These are phyloP conservation scores for Cordyceps javanica DNA, from an alignment of 2,329 filamentous ascomycete species.

Conservation along the genomic window DNA sequence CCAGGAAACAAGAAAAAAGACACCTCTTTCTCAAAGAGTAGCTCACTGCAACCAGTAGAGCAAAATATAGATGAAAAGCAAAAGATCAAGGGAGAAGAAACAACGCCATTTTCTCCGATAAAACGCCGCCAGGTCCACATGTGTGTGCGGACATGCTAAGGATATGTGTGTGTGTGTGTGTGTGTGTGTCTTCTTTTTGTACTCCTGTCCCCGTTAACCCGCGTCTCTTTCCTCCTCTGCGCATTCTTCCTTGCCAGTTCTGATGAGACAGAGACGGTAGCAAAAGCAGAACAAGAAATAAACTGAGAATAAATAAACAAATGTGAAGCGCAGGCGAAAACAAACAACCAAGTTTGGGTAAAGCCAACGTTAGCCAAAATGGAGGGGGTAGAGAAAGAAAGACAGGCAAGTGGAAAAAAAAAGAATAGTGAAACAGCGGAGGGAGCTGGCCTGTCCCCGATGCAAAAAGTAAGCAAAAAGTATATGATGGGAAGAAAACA, in stretches of 20 bases:
- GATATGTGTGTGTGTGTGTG: background rate
- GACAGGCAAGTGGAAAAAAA: background rate
- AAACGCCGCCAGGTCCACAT: slow-evolving; percentile 11
- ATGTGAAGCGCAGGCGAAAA: slow-evolving; percentile 1
- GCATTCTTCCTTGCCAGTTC: background rate
- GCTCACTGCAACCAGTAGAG: slow-evolving; percentile 2
- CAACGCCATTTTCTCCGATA: slow-evolving; percentile 8
- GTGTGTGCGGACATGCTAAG: slow-evolving; percentile 11
- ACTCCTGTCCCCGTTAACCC: background rate
- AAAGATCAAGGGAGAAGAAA: slow-evolving; percentile 3
- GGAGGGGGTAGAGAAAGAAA: background rate
- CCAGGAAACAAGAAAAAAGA: background rate
- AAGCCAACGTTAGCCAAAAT: slow-evolving; percentile 7
- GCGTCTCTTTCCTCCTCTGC: background rate
- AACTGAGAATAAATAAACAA: background rate
- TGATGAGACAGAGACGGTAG: background rate
- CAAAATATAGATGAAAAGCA: slow-evolving; percentile 12
- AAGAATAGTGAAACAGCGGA: background rate
- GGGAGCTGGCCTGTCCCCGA: slow-evolving; percentile 8
- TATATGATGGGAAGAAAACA: slow-evolving; percentile 3
- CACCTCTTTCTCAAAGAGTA: background rate
- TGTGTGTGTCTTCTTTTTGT: background rate
- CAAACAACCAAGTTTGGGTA: background rate
- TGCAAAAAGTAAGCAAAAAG: slow-evolving; percentile 9
- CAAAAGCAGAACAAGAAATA: background rate